Base-by-base conservation (phyloP, 108 stramenopile genomes). In the Cyclotella atomus region DNA sequence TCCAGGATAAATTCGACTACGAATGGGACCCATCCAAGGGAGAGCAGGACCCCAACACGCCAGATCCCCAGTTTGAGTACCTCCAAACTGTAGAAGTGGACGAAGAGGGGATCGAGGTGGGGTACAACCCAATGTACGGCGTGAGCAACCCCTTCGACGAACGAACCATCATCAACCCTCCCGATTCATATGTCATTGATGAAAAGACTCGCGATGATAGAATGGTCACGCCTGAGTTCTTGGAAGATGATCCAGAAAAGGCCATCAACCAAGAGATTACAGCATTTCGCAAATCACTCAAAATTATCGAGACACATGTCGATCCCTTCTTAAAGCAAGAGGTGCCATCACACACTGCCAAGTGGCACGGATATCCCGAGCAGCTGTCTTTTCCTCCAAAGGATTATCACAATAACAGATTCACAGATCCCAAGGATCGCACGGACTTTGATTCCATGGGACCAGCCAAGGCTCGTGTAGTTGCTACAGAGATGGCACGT, bases 341-440 rank as follows among this genome's bases (percentile, higher is more conserved):
- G 45, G 75, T 90, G 28, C 93, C 93, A 10, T 71, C 83, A 12
- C 87, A 91, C 61, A 84, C 76, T 8, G 89, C 91, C 53, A 89
- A 85, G 47, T 95, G 93, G 93, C 84, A 92, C 65, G 93, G 93
- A 43, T 85, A 89, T 61, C 91, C 91, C 7, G 89, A 91, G 71
- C 73, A 64, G 36, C 43, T 86, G 59, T 73, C 65, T 19, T 91
- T 71, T 43, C 85, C 87, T 1, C 73, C 76, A 15, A 73, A 89
- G 62, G 83, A 89, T 20, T 89, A 85, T 66, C 76, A 79, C 25
- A 90, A 95, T 73, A 95, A 95, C 84, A 81, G 91, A 4, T 95
- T 92, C 61, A 91, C 90, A 15, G 76, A 86, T 36, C 76, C 78
- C 9, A 82, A 87, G 36, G 83, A 90, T 36, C 30, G 64, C 45